Conservation (phyloP, 2,329 filamentous ascomycete species). For the Setomelanomma holmii region DNA sequence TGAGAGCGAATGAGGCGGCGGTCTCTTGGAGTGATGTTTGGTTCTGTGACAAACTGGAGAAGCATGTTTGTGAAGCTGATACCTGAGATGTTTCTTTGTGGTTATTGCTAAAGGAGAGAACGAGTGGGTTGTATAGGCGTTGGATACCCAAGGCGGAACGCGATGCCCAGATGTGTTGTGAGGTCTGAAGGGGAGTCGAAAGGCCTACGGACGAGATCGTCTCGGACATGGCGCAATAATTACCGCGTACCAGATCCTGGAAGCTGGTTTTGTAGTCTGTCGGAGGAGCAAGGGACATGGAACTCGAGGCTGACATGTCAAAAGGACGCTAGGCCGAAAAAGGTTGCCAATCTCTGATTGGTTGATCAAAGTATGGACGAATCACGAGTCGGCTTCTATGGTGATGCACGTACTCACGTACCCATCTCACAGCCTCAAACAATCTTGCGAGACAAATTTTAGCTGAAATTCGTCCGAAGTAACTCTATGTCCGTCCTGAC, state of each 20-base stretch:
- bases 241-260: background rate
- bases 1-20: slow-evolving; percentile 14
- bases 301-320: background rate
- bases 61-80: background rate
- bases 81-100: too few relatives aligned
- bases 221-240: background rate
- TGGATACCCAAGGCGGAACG: too few relatives aligned
- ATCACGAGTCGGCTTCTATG: slow-evolving; percentile 1
- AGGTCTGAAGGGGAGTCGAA: background rate
- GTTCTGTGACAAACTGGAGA: slow-evolving; percentile 13
- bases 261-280: background rate
- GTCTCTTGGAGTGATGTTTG: slow-evolving; percentile 8
- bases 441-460: background rate
- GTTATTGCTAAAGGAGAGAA: too few relatives aligned
- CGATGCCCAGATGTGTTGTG: too few relatives aligned
- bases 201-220: background rate
- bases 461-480: background rate
- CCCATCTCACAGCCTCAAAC: too few relatives aligned
- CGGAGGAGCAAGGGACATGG: background rate
- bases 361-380: background rate
- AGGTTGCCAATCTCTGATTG: slow-evolving; percentile 17
- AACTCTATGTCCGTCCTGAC: background rate
- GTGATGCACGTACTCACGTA: too few relatives aligned
- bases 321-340: slow-evolving; percentile 4
- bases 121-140: too few relatives aligned